Base-by-base conservation (phyloP, 805 yeast species). In the Blastobotrys americana region DNA sequence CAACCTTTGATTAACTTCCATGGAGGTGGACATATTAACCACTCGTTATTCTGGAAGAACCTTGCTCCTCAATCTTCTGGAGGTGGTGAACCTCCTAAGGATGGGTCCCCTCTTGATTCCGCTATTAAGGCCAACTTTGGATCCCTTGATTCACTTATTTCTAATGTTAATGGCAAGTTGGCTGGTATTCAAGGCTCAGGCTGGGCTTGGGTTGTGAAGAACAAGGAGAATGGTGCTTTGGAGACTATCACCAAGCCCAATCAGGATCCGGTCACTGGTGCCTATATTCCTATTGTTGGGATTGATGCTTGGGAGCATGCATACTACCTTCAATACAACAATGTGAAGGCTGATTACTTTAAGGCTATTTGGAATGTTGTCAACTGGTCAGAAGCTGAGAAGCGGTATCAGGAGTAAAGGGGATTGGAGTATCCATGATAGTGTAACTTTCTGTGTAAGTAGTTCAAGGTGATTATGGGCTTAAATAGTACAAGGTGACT, bases 231-330 rank as follows among this genome's bases (percentile, higher is more conserved):
- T 55, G 85, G 84, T 55, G 77, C 81, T 40, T 64, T 87, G 55
- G 94, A 84, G 53, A 82, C 87, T 45, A 82, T 85, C 45, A 84
- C 84, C 64, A 83, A 85, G 55, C 71, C 78, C 55, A 87, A 87
- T 73, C 96, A 87, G 69, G 96, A 87, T 67, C 84, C 93, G 15
- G 87, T 84, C 34, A 70, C 79, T 40, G 84, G 85, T 40, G 63
- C 76, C 6, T 73, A 77, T 63, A 70, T 76, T 39, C 95, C 96
- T 37, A 68, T 88, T 58, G 74, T 88, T 45, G 96, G 95, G 44
- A 84, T 87, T 61, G 96, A 87, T 58, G 95, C 95, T 49, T 87
- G 96, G 96, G 96, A 87, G 69, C 96, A 87, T 62, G 96, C 96
- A 44, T 87, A 87, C 74, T 87, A 87, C 75, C 74, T 88, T 67